Evolutionary conservation across 805 yeast genomes (phyloP), one percentile per base, ranked within the genome.

Genomic region (Lipomyces sp.): DNA sequence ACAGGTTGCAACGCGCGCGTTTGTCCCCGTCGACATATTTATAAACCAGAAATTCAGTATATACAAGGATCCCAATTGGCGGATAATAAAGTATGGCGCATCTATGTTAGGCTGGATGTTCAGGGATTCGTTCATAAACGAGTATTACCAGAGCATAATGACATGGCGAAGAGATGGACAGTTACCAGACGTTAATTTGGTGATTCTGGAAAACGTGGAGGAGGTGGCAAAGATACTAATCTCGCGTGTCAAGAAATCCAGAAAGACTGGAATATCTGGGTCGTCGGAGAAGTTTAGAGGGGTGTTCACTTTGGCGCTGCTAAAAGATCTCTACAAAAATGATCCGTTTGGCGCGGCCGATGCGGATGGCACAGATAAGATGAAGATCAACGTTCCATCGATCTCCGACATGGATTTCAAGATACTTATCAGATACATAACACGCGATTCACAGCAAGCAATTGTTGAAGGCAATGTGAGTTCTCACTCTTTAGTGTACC

Each of bases 361-460:
- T 29, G 18, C 35, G 3, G 57, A 57, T 3, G 54, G 29, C 32
- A 60, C n/a, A 30, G 51, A 56, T 24, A 55, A 56, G 10, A 35
- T 34, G n/a, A 4, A 10, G 35, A 3, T 29, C 42, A 30, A 32
- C 24, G 54, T 15, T 29, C 59, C 53, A 54, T 15, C 42, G 10
- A 18, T 67, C 59, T 39, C 70, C 13, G 69, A 60, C 34, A n/a
- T 18, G 29, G 70, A 68, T 35, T 53, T 59, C 11, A n/a, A n/a
- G 13, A 48, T 68, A 7, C 45, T 68, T 34, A 48, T 68, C 2
- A 57, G 30, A 37, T 32, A 62, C 53, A 24, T 68, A 4, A 51
- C 63, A 11, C 54, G 71, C 11, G 71, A 68, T 42, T 37, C 60
- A 58, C 62, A 60, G 53, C 62, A 61, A 33, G 62, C 66, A 4